phyloP scores from a whole-genome alignment of 345 rosid species.

The Aethionema arabicum region DNA sequence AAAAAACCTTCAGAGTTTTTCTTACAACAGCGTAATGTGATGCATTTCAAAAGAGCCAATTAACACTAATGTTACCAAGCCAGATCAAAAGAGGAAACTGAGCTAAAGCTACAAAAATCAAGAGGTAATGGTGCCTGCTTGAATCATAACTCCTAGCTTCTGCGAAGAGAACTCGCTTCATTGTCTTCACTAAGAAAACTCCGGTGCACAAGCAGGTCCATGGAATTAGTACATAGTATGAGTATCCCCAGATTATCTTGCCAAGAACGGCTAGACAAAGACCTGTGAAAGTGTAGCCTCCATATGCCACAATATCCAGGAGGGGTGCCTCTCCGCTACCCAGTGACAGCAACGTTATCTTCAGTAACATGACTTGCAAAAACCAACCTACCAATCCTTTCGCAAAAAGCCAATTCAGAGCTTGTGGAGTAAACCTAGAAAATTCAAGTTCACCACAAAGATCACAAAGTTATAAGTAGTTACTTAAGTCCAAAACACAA shows the following conservation, averaged over 20 bases:
- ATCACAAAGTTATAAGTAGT: slow-evolving; percentile 4
- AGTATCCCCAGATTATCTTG: slow-evolving; percentile 62
- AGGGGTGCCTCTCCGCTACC: slow-evolving; percentile 93
- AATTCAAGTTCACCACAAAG: slow-evolving; percentile 5
- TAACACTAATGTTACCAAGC: slow-evolving; percentile 91
- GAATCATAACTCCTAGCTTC: slow-evolving; percentile 87
- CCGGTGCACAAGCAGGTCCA: slow-evolving; percentile 86
- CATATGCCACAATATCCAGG: slow-evolving; percentile 85
- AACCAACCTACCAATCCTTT: slow-evolving; percentile 95
- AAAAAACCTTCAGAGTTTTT: slow-evolving; percentile 33
- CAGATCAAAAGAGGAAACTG: slow-evolving; percentile 85
- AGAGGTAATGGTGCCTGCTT: slow-evolving; percentile 85
- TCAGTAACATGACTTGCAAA: slow-evolving; percentile 76
- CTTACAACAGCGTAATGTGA: slow-evolving; percentile 24
- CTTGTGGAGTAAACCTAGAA: slow-evolving; percentile 85
- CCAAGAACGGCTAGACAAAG: slow-evolving; percentile 73
- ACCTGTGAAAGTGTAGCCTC: slow-evolving; percentile 81
- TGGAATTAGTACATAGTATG: slow-evolving; percentile 76
- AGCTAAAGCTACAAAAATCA: slow-evolving; percentile 80
- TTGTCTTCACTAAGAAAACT: slow-evolving; percentile 87
- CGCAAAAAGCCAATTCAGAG: slow-evolving; percentile 81
- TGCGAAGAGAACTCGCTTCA: slow-evolving; percentile 91
- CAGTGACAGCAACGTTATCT: slow-evolving; percentile 71
- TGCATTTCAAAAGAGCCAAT: slow-evolving; percentile 69
- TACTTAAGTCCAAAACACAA: too few relatives aligned